Conservation (phyloP, 768 basidiomycete genomes). For the Gloeopeniophorella convolvens region DNA sequence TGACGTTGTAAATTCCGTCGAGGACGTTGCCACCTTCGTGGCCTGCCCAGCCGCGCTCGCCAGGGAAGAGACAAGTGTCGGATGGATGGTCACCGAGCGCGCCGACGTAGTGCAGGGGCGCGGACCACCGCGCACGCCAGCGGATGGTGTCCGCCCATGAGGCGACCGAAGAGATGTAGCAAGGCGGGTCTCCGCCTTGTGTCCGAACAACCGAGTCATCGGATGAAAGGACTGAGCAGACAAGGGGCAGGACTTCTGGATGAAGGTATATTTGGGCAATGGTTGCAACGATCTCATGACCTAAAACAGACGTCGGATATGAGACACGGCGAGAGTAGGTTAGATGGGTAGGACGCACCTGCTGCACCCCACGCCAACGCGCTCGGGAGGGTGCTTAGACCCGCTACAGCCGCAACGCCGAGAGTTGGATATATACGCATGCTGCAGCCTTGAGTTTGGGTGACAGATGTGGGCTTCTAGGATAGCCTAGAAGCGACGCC, state of each 20-base stretch:
- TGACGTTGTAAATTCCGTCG: conserved; percentile 72
- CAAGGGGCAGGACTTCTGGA: conserved; percentile 54
- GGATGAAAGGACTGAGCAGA: conserved; percentile 67
- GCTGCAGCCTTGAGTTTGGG: neutral
- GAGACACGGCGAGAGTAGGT: neutral
- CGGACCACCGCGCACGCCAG: conserved; percentile 53
- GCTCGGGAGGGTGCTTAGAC: neutral
- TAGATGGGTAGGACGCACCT: neutral
- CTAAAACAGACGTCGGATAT: conserved; percentile 28
- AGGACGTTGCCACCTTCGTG: conserved; percentile 57
- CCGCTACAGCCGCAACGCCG: neutral
- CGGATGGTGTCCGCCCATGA: conserved; percentile 82
- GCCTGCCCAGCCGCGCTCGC: conserved; percentile 67
- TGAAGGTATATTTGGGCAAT: conserved; percentile 91
- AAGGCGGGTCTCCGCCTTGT: conserved; percentile 36
- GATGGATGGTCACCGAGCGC: conserved; percentile 73
- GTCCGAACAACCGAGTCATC: conserved; percentile 21
- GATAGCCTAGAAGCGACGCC: neutral
- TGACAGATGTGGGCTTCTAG: neutral
- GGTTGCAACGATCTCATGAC: conserved; percentile 90
- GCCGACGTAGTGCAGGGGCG: conserved; percentile 68
- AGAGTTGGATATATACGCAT: neutral
- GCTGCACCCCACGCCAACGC: conserved; percentile 14
- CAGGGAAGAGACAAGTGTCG: conserved; percentile 70
- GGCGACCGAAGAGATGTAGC: conserved; percentile 79